Base-by-base conservation (phyloP, 805 yeast genomes). In the Monosporozyma siamensis region DNA sequence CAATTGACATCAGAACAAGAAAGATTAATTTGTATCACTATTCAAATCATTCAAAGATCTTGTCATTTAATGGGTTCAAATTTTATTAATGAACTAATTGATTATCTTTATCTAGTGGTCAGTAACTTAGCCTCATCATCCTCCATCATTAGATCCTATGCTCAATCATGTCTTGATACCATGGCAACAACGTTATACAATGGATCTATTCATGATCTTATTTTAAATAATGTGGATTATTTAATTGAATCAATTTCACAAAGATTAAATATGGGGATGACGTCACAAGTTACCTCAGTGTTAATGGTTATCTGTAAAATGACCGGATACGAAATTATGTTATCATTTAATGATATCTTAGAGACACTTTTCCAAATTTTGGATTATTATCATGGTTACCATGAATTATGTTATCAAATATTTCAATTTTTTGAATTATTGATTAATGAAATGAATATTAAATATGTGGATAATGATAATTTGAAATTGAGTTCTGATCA, bases 381-480 rank as follows among this genome's bases (percentile, higher is more conserved):
- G 39, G 97, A 90, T 62, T 69, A 78, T 41, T 90, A 82, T 54
- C 95, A 89, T 62, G 94, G 90, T 0, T 90, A 90, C 58, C 66
- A 78, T 2, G 67, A 70, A 12, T 64, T 92, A 14, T 79, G 85
- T 42, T 80, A 80, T 44, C 85, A 86, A 1, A 80, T 86, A 45
- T 83, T 88, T 47, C 62, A 70, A 3, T 81, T 86, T 0, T 86
- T 89, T 53, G 74, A 74, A 41, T 79, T 77, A 21, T 59, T 85
- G 4, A 65, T 78, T 6, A 61, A 63, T 25, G 79, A 78, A 53
- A 61, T 78, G 29, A 56, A 59, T 25, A 57, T 61, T 15, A 42
- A 55, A 34, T 73, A 70, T 50, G 43, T 72, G 39, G 55, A 49
- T 12, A 63, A 58, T 49, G 51, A 37, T 27, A 44, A 45, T 20